Percentiles rank a stretch among this genome's conserved stretches.
These are phyloP conservation scores for Trapa incisa DNA, from an alignment of 345 rosid species.

Conservation along the genomic window DNA sequence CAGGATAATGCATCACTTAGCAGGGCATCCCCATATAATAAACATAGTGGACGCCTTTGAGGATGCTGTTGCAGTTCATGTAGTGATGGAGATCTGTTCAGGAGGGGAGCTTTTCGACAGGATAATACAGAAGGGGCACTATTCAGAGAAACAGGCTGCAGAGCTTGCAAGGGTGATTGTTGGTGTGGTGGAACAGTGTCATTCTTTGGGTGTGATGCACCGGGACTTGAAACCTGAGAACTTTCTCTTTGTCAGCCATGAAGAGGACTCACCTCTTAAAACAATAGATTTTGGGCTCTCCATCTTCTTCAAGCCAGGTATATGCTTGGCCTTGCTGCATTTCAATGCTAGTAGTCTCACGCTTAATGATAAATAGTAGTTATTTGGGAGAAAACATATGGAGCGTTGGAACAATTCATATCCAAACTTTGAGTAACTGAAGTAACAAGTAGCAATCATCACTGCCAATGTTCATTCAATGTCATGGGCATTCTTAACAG, in stretches of 20 bases:
- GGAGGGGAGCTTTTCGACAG: slow-evolving; percentile 93
- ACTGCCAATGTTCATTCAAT: neutral
- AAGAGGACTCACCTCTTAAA: slow-evolving; percentile 65
- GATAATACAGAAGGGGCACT: slow-evolving; percentile 79
- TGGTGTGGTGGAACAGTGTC: slow-evolving; percentile 77
- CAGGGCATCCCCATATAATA: slow-evolving; percentile 80
- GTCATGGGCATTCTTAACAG: neutral
- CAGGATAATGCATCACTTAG: slow-evolving; percentile 87
- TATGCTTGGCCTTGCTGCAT: neutral
- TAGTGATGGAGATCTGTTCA: slow-evolving; percentile 80
- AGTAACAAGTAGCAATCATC: neutral
- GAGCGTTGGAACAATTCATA: neutral
- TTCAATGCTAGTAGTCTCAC: neutral
- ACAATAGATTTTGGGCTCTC: slow-evolving; percentile 91
- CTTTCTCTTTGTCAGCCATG: slow-evolving; percentile 56
- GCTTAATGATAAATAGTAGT: neutral
- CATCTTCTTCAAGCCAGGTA: slow-evolving; percentile 82
- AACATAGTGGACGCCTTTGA: slow-evolving; percentile 68
- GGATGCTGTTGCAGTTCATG: slow-evolving; percentile 77
- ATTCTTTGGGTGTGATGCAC: slow-evolving; percentile 90
- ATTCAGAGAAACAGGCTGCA: slow-evolving; percentile 67
- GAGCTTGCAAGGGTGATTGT: slow-evolving; percentile 68
- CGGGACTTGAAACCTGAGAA: slow-evolving; percentile 97
- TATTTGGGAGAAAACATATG: neutral
- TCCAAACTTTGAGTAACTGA: neutral